Evolutionary conservation across 1,139 yeast genomes (phyloP).

Genomic region (Debaryomyces robertsiae): DNA sequence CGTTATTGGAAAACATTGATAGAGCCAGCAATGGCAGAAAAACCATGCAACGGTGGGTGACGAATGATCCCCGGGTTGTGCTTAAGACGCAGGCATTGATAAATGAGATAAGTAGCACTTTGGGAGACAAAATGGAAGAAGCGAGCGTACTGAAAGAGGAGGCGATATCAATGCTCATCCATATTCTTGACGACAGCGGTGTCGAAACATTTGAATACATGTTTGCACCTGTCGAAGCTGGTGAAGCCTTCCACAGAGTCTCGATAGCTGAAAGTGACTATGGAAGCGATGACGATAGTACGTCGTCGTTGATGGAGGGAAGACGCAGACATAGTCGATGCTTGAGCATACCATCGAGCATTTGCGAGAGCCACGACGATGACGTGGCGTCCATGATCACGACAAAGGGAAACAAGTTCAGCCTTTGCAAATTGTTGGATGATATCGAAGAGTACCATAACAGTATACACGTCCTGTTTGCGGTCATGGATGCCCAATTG

Average conservation of each 20-base stretch:
- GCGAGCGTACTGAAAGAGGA: constrained; percentile 3
- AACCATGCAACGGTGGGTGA: not conserved
- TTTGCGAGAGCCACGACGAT: constrained; percentile 6
- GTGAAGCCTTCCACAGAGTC: not conserved
- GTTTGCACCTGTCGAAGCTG: constrained; percentile 1
- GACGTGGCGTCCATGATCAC: not conserved
- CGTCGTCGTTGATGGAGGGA: constrained; percentile 10
- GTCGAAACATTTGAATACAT: not conserved
- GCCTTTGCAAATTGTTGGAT: constrained; percentile 4
- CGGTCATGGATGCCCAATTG: constrained; percentile 9
- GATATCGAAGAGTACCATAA: constrained; percentile 10
- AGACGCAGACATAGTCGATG: constrained; percentile 6
- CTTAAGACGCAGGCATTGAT: constrained; percentile 2
- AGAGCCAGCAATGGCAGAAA: not conserved
- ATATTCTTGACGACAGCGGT: not conserved
- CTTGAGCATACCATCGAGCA: constrained; percentile 9
- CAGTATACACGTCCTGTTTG: constrained; percentile 8
- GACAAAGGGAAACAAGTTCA: constrained; percentile 1
- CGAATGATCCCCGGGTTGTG: constrained; percentile 7
- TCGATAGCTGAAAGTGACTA: constrained; percentile 8
- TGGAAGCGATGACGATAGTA: constrained; percentile 10
- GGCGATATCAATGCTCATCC: not conserved
- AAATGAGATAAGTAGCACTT: not conserved
- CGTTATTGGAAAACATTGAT: constrained; percentile 7
- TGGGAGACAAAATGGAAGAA: constrained; percentile 1